A percentile compares a stretch with the other conserved stretches of the same genome.
These are phyloP conservation scores for Agarophyton chilense DNA, from an alignment of 23 red algal genomes.

Conservation along the genomic window DNA sequence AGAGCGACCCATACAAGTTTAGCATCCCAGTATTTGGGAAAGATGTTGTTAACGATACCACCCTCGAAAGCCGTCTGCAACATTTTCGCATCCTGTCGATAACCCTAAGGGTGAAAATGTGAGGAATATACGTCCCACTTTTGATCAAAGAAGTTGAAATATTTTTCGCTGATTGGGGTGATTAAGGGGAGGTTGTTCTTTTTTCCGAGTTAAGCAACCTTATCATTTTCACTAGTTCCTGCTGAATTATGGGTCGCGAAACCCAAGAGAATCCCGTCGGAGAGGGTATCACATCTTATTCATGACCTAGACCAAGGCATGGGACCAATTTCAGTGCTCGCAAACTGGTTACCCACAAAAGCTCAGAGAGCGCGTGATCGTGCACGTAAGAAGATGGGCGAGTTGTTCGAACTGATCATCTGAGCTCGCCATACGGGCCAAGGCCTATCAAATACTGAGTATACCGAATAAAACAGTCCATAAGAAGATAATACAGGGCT, in stretches of 20 bases:
- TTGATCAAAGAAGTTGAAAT: slow-evolving; percentile 91
- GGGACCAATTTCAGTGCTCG: slow-evolving; percentile 95
- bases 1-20: slow-evolving; percentile 91
- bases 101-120: slow-evolving; percentile 80
- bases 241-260: slow-evolving; percentile 97
- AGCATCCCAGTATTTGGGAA: slow-evolving; percentile 94
- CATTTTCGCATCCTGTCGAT: slow-evolving; percentile 95
- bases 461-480: too few species aligned
- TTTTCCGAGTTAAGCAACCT: slow-evolving; percentile 80
- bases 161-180: slow-evolving; percentile 76
- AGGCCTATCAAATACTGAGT: too few species aligned
- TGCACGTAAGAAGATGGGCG: slow-evolving; percentile 77
- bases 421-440: too few species aligned
- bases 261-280: slow-evolving; percentile 94
- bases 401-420: slow-evolving; percentile 84
- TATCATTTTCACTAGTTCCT: slow-evolving; percentile 95
- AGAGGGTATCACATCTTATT: slow-evolving; percentile 89
- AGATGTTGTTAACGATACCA: slow-evolving; percentile 95
- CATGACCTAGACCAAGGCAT: slow-evolving; percentile 98
- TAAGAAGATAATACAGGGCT: too few species aligned
- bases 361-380: slow-evolving; percentile 82
- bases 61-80: slow-evolving; percentile 81
- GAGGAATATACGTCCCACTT: slow-evolving; percentile 86
- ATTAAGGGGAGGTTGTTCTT: slow-evolving; percentile 83
- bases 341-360: slow-evolving; percentile 84